phyloP scores from a whole-genome alignment of 2,329 filamentous ascomycete species.

The Aspergillus sp. region DNA sequence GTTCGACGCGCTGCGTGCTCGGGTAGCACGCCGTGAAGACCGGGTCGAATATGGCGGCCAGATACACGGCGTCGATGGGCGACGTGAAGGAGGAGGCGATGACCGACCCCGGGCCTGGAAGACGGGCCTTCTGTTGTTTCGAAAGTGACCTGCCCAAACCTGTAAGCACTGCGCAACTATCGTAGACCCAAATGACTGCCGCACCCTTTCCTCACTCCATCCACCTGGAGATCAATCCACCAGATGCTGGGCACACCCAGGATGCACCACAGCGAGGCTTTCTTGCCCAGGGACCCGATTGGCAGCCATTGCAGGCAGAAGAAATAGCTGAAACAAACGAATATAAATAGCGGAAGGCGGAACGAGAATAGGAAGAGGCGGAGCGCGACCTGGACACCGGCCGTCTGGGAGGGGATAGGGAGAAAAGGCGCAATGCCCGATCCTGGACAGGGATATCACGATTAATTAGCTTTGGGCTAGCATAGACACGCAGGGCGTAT shows the following conservation, averaged over 20 bases:
- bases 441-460: slow-evolving; percentile 51
- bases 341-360: slow-evolving; percentile 68
- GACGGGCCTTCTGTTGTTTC: slow-evolving; percentile 60
- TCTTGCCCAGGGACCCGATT: slow-evolving; percentile 58
- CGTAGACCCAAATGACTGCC: slow-evolving; percentile 10
- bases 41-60: slow-evolving; percentile 92
- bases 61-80: slow-evolving; percentile 84
- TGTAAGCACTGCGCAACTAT: slow-evolving; percentile 1
- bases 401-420: slow-evolving; percentile 60
- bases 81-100: slow-evolving; percentile 89
- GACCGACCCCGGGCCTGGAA: slow-evolving; percentile 70
- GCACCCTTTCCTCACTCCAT: slow-evolving; percentile 85
- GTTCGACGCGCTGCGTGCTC: slow-evolving; percentile 60
- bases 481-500: slow-evolving; percentile 5
- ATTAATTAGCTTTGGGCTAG: slow-evolving; percentile 1
- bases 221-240: slow-evolving; percentile 98
- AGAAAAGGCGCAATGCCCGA: slow-evolving; percentile 96
- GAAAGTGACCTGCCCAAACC: slow-evolving; percentile 54
- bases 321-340: slow-evolving; percentile 63
- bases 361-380: slow-evolving; percentile 67
- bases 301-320: slow-evolving; percentile 74
- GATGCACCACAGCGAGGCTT: slow-evolving; percentile 78
- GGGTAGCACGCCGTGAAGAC: slow-evolving; percentile 86
- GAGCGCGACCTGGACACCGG: slow-evolving; percentile 53
- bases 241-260: slow-evolving; percentile 85